Evolutionary conservation across 192 early-diverging fungal species (phyloP), one percentile per base, ranked within the genome.

Genomic region (Thamnidium elegans): DNA sequence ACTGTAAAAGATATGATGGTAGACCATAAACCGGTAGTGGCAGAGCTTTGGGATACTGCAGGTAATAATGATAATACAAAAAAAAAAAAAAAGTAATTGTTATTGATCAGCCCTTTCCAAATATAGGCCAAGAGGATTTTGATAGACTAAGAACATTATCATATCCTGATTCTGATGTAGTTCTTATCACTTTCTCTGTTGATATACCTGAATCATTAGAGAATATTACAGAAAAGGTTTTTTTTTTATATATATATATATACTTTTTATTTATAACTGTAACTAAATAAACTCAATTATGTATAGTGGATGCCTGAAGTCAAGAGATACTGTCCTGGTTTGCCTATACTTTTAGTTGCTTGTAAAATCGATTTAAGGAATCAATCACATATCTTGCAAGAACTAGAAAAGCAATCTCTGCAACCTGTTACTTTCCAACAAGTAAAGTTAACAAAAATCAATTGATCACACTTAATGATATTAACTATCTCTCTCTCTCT

Each of bases 371-470:
- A 72, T 62, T 47, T 72, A 46, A 66, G 71, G 11, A 50, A 59
- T 42, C 65, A 72, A 42, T 30, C 46, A 36, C 19, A 48, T 31
- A 51, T 36, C 52, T 62, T 66, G 9, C 82, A 86, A 50, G 83
- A 88, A 59, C 76, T 95, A 23, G 75, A 77, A 71, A 89, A 86
- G 69, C 81, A 75, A 50, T 68, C 84, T 63, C 84, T 89, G 69
- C 72, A 75, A 32, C 64, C 71, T 19, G 53, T 72, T 3, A 55
- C 48, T 17, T 67, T 63, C 30, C 53, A 67, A 52, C 47, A 72
- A 65, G 71, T 72, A 67, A 39, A 20, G 32, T 7, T 23, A 17
- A n/a, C 36, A 39, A 6, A 1, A 6, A 39, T 3, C 3, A 26
- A 26, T 26, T 26, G 2, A 39, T 39, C 36, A 39, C 36, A 39